A percentile compares a stretch with the other conserved stretches of the same genome.
phyloP scores from a whole-genome alignment of 306 rosid species.

The Cyamopsis tetragonoloba region DNA sequence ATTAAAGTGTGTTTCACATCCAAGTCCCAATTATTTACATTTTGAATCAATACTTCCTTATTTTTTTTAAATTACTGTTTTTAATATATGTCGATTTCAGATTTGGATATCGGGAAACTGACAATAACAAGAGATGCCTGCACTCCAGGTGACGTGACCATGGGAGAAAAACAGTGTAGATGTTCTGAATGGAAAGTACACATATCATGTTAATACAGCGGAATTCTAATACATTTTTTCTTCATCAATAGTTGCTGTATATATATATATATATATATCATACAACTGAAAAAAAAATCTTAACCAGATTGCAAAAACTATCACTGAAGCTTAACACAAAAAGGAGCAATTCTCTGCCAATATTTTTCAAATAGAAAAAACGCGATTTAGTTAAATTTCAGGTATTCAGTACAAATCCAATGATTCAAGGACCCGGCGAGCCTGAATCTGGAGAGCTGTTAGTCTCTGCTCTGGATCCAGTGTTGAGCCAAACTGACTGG shows the following conservation, averaged over 20 bases:
- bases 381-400: neutral
- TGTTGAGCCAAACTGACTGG: slow-evolving; percentile 88
- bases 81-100: neutral
- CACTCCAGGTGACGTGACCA: too few relatives aligned
- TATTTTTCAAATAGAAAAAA: neutral
- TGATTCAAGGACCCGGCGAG: slow-evolving; percentile 90
- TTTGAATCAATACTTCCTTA: too few relatives aligned
- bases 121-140: too few relatives aligned
- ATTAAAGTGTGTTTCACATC: too few relatives aligned
- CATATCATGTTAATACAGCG: neutral
- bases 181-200: neutral
- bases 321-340: neutral
- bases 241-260: neutral
- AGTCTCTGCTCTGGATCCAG: slow-evolving; percentile 85
- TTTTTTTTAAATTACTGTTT: too few relatives aligned
- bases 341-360: neutral
- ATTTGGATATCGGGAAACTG: too few relatives aligned
- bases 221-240: neutral
- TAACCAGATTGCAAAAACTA: neutral
- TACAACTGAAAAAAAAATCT: neutral
- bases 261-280: slow-evolving; percentile 4
- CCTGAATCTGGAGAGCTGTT: slow-evolving; percentile 82
- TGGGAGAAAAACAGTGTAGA: too few relatives aligned
- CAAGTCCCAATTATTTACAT: too few relatives aligned
- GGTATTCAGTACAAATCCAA: slow-evolving; percentile 59